Conservation (phyloP, 345 rosid genomes). For the Pistacia vera region DNA sequence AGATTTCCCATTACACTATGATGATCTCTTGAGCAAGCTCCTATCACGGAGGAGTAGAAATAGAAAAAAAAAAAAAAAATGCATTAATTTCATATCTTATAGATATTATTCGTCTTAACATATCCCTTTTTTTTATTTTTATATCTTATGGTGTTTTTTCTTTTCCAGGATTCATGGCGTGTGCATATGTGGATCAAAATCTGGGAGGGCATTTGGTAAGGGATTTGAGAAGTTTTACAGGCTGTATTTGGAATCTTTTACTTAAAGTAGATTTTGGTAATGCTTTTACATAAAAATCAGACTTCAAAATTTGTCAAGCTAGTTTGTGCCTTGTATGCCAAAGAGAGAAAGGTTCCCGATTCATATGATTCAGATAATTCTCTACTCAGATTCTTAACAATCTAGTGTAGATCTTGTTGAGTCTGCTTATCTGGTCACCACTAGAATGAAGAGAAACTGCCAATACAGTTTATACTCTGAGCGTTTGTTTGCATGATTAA, state of each 20-base stretch:
- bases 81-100: neutral
- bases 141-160: neutral
- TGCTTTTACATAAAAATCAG: neutral
- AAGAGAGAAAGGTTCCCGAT: neutral
- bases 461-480: neutral
- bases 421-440: neutral
- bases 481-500: neutral
- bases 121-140: neutral
- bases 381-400: neutral
- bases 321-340: neutral
- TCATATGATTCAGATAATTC: neutral
- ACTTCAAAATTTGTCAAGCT: conserved; percentile 2
- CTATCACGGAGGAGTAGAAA: no score
- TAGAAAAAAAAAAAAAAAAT: no score
- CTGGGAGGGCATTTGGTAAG: conserved; percentile 99
- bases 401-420: neutral
- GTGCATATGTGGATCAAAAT: conserved; percentile 86
- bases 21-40: no score
- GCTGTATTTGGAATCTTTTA: conserved; percentile 9
- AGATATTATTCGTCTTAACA: no score
- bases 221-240: conserved; percentile 15
- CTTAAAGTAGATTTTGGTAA: neutral
- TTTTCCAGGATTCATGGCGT: conserved; percentile 86
- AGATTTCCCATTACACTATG: no score
- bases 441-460: neutral